A percentile compares a stretch with the other conserved stretches of the same genome.
Evolutionary conservation across 2,329 filamentous ascomycete genomes (phyloP).

Genomic region (Davidsoniella australis): DNA sequence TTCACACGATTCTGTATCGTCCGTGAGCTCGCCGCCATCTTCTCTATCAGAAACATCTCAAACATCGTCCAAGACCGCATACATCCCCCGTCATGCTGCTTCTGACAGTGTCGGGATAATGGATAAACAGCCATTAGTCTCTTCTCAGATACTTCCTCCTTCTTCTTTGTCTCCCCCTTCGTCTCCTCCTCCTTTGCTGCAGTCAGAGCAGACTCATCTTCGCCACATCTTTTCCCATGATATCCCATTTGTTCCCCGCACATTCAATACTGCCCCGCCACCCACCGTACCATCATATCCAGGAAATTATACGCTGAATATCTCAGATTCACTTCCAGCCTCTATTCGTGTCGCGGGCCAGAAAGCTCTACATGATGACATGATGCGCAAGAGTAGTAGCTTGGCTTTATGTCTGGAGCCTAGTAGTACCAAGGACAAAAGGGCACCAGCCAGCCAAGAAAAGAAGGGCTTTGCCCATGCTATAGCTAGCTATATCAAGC

Average conservation of each 20-base stretch:
- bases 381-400: not conserved
- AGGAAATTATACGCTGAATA: no score
- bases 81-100: not conserved
- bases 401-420: not conserved
- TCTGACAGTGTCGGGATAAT: not conserved
- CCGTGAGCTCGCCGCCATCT: not conserved
- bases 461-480: not conserved
- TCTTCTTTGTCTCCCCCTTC: no score
- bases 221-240: constrained; percentile 4
- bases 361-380: not conserved
- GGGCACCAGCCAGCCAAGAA: not conserved
- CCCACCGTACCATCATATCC: no score
- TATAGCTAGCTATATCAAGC: constrained; percentile 3
- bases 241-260: not conserved
- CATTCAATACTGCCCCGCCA: not conserved
- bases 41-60: no score
- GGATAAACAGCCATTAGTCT: no score
- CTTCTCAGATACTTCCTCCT: no score
- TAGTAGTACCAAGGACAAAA: not conserved
- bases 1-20: not conserved
- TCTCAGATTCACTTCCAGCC: not conserved
- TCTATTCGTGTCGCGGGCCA: no score
- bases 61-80: not conserved
- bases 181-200: no score
- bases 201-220: not conserved